These are phyloP conservation scores for Fraxinus pennsylvanica DNA, from an alignment of 257 asterid genomes.

Conservation along the genomic window DNA sequence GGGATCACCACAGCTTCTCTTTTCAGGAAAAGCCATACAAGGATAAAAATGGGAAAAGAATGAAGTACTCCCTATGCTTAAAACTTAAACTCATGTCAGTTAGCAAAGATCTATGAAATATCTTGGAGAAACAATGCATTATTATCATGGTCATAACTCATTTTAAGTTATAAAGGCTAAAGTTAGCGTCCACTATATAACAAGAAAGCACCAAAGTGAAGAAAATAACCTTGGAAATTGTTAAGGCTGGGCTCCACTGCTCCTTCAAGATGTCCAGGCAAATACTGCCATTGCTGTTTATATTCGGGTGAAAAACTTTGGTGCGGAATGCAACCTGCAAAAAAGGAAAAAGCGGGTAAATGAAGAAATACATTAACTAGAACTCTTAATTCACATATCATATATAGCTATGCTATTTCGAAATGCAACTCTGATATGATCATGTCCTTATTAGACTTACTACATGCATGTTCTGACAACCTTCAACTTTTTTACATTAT, in stretches of 20 bases:
- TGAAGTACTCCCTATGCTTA: too few species aligned
- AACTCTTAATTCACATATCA: neutral
- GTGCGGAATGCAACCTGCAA: slow-evolving; percentile 78
- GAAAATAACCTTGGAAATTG: slow-evolving; percentile 65
- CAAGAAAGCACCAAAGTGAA: slow-evolving; percentile 14
- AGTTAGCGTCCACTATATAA: neutral
- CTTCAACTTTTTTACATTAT: too few species aligned
- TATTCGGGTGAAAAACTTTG: slow-evolving; percentile 75
- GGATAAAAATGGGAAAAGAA: too few species aligned
- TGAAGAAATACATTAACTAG: neutral
- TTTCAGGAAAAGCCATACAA: too few species aligned
- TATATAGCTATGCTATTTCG: neutral
- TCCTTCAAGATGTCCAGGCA: slow-evolving; percentile 82
- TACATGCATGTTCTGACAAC: too few species aligned
- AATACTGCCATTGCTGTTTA: slow-evolving; percentile 76
- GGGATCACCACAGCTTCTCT: too few species aligned
- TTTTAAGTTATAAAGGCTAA: neutral
- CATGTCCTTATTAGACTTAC: neutral
- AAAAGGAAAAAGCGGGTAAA: slow-evolving; percentile 13
- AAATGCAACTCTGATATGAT: neutral
- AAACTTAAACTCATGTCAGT: too few species aligned
- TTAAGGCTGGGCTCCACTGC: slow-evolving; percentile 87
- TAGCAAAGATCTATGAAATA: too few species aligned
- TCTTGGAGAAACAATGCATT: neutral
- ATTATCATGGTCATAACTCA: neutral